Conservation (phyloP, 192 early-diverging fungal species). For the Umbelopsis sp. region DNA sequence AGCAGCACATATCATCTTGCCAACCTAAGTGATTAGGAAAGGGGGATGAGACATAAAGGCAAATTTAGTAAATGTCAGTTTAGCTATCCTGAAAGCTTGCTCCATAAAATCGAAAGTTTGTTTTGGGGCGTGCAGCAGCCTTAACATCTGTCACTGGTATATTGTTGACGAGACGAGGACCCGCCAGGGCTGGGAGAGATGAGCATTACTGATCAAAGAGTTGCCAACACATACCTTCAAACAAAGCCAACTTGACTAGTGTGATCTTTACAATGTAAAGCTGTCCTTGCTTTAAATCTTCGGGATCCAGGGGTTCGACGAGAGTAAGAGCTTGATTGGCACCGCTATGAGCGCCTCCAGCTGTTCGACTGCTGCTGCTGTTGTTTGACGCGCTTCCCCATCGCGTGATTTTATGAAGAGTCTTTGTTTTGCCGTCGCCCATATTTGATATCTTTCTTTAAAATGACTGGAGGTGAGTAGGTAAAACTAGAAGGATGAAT, state of each 20-base stretch:
- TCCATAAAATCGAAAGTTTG: background rate
- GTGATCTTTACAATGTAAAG: conserved; percentile 38
- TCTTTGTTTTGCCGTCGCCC: conserved; percentile 14
- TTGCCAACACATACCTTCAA: conserved; percentile 27
- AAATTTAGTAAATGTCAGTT: background rate
- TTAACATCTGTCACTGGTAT: no score
- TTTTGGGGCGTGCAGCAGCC: background rate
- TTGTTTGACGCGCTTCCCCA: conserved; percentile 11
- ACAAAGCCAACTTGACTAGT: conserved; percentile 32
- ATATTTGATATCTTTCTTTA: background rate
- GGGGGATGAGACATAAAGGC: background rate
- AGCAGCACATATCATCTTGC: conserved; percentile 47
- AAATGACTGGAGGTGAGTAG: background rate
- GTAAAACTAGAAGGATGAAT: no score
- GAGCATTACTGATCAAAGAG: background rate
- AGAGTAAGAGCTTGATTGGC: conserved; percentile 3
- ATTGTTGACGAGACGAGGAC: no score
- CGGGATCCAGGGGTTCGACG: conserved; percentile 27
- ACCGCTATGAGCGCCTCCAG: background rate
- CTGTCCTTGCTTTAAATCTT: conserved; percentile 37
- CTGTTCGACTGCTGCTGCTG: background rate
- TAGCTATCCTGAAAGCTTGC: background rate
- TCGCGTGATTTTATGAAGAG: conserved; percentile 12
- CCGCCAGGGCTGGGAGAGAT: background rate
- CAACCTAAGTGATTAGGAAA: conserved; percentile 26